Base-by-base conservation (phyloP, 345 rosid genomes). In the Corymbia maculata region DNA sequence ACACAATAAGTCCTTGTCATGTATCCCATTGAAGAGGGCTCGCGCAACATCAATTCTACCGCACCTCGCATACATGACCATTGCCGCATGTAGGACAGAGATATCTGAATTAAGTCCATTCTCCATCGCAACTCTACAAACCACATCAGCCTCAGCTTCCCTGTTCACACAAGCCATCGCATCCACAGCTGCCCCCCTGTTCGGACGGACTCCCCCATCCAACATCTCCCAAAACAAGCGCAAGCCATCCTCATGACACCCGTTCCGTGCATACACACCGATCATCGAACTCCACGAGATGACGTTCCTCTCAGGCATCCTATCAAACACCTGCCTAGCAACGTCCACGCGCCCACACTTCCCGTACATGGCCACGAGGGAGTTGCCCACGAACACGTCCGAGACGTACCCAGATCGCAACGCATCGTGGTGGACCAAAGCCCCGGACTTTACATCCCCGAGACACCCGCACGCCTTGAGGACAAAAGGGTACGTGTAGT, bases 361-460 rank as follows among this genome's bases (percentile, higher is more conserved):
- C 4, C 89, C 94, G 32, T 93, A 93, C 94, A 93, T 91, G 4
- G 92, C 44, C 32, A 93, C 89, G 7, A 94, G 90, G 36, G 95
- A 92, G 88, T 91, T 93, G 32, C 91, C 86, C 32, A 84, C 86
- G 64, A 91, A 89, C 21, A 89, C 80, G 87, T 90, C 88, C 26
- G 88, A 87, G 57, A 86, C 85, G 85, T 85, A 91, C 51, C 95
- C 94, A 52, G 82, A 85, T 3, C 79, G 30, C 26, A 93, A 15
- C 42, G 59, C 90, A 57, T 92, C 87, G 15, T 66, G 66, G 88
- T 90, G 95, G 87, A 91, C 84, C 89, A 87, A 88, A 86, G 86
- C 24, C 51, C 91, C 95, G 36, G 87, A 47, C 15, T 53, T 51
- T 42, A 90, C 16, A n/a, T 87, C 64, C 19, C 86, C 85, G 28